Base-by-base conservation (phyloP, 192 early-diverging fungal genomes). In the Rhizophagus sp. region DNA sequence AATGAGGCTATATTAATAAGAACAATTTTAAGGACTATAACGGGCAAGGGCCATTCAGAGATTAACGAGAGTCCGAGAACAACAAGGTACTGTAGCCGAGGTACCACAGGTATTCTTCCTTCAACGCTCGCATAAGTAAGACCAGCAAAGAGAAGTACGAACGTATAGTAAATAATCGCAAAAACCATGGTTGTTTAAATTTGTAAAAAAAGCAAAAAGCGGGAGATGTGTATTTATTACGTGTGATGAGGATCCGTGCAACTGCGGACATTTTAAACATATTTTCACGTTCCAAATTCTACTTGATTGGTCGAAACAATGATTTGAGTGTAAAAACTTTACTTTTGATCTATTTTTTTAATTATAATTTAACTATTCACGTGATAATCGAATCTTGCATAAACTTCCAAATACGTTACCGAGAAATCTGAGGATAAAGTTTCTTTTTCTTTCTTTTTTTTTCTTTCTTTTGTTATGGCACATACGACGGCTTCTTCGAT, bases 121-220 rank as follows among this genome's bases (percentile, higher is more conserved):
- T 73, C 71, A 73, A 73, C 71, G 22, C 44, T 50, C 1, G 71
- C 71, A 73, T 50, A 73, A 73, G 71, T 52, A 10, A 73, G 49
- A 6, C 44, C 44, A 15, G 44, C 71, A 24, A 73, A n/a, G 25
- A 73, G 25, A 30, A 73, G 25, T 44, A 73, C 71, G 1, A 27
- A 34, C 15, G 65, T 33, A n/a, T 67, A 67, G 12, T 67, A 67
- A 67, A 67, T 67, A 17, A 67, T 67, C 33, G 27, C 65, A 33
- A 67, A 67, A 67, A 67, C 65, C 76, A 22, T 77, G 52, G 4
- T 57, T 36, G 2, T 36, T 17, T 17, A 19, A 57, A 57, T 57
- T 57, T 57, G 50, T 15, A 22, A 8, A 57, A 17, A 57, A 17
- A 22, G 52, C 4, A 22, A 57, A 7, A 57, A 47, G 44, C 44